Conservation (phyloP, 768 basidiomycete species). For the Sutorius australiensis region DNA sequence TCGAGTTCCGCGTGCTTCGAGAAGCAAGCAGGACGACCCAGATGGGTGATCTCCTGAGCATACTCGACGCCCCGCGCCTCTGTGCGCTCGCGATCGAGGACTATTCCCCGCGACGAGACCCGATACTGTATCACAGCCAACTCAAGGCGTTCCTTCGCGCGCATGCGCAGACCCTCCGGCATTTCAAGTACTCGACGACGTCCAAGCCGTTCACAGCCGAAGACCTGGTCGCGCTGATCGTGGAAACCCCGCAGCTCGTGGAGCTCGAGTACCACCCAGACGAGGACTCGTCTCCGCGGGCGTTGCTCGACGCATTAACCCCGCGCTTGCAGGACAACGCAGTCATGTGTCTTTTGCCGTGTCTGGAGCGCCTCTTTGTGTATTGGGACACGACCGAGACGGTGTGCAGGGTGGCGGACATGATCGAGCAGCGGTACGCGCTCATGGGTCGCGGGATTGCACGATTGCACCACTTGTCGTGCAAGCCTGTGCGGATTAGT, state of each 20-base stretch:
- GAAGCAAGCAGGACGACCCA: constrained; percentile 18
- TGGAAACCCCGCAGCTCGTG: constrained; percentile 16
- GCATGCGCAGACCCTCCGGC: constrained; percentile 9
- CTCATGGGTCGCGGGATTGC: constrained; percentile 9
- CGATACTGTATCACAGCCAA: constrained; percentile 8
- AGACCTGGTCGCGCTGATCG: constrained; percentile 15
- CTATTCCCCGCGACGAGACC: constrained; percentile 11
- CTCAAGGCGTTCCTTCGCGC: constrained; percentile 17
- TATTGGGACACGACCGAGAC: constrained; percentile 27
- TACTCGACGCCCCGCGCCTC: constrained; percentile 17
- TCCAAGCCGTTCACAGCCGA: constrained; percentile 17
- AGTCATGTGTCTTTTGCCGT: constrained; percentile 16
- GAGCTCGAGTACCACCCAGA: constrained; percentile 25
- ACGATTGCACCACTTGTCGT: constrained; percentile 17
- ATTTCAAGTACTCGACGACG: constrained; percentile 14
- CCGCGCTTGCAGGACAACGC: constrained; percentile 9
- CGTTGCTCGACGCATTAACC: constrained; percentile 21
- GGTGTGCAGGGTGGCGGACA: constrained; percentile 22
- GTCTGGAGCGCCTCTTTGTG: constrained; percentile 17
- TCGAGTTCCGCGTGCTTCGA: constrained; percentile 16
- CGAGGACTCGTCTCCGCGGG: constrained; percentile 18
- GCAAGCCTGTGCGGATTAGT: constrained; percentile 16
- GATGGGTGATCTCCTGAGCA: constrained; percentile 13
- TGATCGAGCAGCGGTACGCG: constrained; percentile 23
- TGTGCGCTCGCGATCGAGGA: constrained; percentile 17